Evolutionary conservation across 176 grass and related monocot species (phyloP).

Genomic region (Aegilops umbellulata): DNA sequence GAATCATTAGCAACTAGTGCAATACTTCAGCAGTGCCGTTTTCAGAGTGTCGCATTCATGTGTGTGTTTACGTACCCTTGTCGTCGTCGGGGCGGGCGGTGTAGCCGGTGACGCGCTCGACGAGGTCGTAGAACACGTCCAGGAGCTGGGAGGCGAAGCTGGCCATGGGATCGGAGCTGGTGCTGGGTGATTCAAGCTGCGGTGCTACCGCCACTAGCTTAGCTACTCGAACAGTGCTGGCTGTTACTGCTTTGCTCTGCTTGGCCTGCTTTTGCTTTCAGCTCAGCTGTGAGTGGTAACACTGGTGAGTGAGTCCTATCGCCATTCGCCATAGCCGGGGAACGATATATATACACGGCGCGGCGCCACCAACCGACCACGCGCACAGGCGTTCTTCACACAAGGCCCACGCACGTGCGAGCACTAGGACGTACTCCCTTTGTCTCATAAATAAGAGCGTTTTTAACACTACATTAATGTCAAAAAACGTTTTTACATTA

Average conservation of each 20-base stretch:
- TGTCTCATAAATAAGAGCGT: too few relatives aligned
- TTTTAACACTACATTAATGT: too few relatives aligned
- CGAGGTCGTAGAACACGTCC: slow-evolving; percentile 24
- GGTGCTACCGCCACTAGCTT: neutral
- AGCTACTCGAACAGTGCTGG: neutral
- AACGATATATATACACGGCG: neutral
- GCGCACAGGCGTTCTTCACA: neutral
- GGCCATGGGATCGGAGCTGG: slow-evolving; percentile 19
- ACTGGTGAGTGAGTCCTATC: neutral
- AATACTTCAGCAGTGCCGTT: neutral
- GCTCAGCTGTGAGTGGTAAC: neutral
- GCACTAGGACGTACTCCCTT: neutral
- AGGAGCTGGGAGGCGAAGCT: slow-evolving; percentile 34
- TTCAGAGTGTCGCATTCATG: neutral
- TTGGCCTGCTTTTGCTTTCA: too few relatives aligned
- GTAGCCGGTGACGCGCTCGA: slow-evolving; percentile 23
- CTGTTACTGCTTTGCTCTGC: too few relatives aligned
- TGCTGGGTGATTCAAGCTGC: too few relatives aligned
- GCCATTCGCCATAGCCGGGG: neutral
- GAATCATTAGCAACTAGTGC: neutral
- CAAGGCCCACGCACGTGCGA: neutral
- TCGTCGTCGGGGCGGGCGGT: neutral
- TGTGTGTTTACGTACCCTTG: slow-evolving; percentile 15
- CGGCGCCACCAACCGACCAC: neutral
- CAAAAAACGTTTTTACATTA: too few relatives aligned